Evolutionary conservation across 164 flowering plant species (phyloP), one percentile per base, ranked within the genome.

Genomic region (Tetracentron sinense): DNA sequence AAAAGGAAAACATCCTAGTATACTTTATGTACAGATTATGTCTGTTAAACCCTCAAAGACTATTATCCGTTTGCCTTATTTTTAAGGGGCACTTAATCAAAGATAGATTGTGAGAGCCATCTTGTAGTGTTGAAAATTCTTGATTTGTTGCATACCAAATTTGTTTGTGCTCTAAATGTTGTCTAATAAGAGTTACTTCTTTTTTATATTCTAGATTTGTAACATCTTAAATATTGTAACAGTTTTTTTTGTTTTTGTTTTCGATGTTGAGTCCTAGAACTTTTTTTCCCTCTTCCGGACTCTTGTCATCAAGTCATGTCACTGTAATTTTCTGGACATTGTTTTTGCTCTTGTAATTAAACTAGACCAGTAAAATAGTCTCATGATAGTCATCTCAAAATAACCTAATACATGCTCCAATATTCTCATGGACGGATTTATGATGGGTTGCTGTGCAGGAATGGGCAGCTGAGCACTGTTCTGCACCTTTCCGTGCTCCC

Each of bases 381-480:
- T n/a, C n/a, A 21, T 31, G 21, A 5, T 61, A 46, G 20, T 14
- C 38, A 60, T 26, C 44, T 29, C 4, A 25, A 33, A 51, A 22
- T 42, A 33, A 52, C 22, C n/a, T 11, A 17, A 8, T 21, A 51
- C 54, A 46, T 58, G 48, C 35, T 44, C 25, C 58, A 63, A 26
- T 21, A 42, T 62, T 60, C 20, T 55, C 33, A 49, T 23, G 23
- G 48, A 25, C 27, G 5, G 14, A 14, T 23, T 12, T 52, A 26
- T 38, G 42, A 21, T 42, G 19, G 46, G 46, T 60, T 62, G 19
- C 61, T 74, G 47, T 77, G 55, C 74, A 94, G 98, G 98, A 94
- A 79, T 94, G 98, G 98, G 91, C 98, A 55, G 82, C 96, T 58
- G 96, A 91, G 78, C 97, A 94, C 70, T 90, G 96, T 76, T 89